Conservation (phyloP, 208 protist species). For the Phytomonas francai region DNA sequence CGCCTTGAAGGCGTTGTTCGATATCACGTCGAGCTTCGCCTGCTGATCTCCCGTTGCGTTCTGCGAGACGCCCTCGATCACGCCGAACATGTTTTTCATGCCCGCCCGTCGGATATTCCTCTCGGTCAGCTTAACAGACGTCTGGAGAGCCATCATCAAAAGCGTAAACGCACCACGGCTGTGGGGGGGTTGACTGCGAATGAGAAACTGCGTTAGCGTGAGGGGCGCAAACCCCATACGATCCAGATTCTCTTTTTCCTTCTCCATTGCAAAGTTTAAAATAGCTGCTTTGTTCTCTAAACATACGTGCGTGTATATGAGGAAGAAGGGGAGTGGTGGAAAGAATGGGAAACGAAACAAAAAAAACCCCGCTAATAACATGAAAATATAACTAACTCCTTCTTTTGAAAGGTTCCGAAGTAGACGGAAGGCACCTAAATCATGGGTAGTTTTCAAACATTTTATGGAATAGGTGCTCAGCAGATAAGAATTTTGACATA, state of each 20-base stretch:
- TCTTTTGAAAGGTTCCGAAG: constrained; percentile 3
- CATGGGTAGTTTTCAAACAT: background rate
- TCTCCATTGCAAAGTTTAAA: constrained; percentile 14
- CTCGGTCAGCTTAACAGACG: constrained; percentile 81
- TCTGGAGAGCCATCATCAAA: constrained; percentile 88
- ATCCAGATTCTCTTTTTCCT: constrained; percentile 8
- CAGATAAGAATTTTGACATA: background rate
- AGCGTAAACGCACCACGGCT: constrained; percentile 81
- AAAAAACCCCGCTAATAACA: background rate
- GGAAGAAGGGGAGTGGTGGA: constrained; percentile 1
- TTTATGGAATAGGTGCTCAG: too few species aligned
- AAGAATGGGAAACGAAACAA: constrained; percentile 6
- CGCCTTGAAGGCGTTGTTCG: constrained; percentile 84
- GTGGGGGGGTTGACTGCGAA: constrained; percentile 65
- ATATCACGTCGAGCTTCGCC: constrained; percentile 82
- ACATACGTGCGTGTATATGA: constrained; percentile 11
- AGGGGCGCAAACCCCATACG: constrained; percentile 20
- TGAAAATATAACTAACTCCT: constrained; percentile 3
- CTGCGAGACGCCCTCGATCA: constrained; percentile 29
- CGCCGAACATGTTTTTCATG: constrained; percentile 79
- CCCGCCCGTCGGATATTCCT: constrained; percentile 79
- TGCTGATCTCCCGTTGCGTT: constrained; percentile 83
- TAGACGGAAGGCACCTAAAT: background rate
- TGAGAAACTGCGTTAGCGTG: constrained; percentile 82
- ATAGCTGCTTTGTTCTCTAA: background rate